Conservation (phyloP, 2,329 filamentous ascomycete genomes). For the Gyromitra esculenta region DNA sequence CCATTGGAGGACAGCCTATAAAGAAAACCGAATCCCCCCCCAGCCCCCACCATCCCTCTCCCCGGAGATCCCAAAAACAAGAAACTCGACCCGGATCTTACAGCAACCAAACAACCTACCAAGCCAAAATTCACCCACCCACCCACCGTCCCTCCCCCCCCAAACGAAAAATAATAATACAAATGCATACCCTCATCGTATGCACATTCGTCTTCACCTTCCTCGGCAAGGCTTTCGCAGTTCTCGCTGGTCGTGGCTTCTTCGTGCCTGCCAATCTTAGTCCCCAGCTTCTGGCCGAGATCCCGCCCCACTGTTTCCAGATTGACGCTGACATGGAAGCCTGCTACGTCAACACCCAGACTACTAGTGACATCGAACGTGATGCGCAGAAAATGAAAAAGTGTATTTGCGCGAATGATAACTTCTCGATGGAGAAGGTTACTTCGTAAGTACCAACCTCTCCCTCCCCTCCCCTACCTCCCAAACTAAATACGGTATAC, state of each 20-base stretch:
- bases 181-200: not conserved
- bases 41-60: not conserved
- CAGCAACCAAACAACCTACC: not conserved
- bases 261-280: constrained; percentile 16
- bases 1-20: not conserved
- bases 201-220: constrained; percentile 5
- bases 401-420: constrained; percentile 23
- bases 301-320: constrained; percentile 24
- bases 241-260: constrained; percentile 9
- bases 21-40: not conserved
- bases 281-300: constrained; percentile 1
- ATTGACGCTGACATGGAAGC: constrained; percentile 17
- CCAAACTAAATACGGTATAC: not conserved
- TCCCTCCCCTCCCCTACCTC: not conserved
- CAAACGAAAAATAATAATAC: not conserved
- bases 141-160: not conserved
- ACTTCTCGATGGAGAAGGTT: constrained; percentile 27
- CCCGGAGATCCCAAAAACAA: not conserved
- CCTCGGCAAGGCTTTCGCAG: not conserved
- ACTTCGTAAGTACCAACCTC: constrained; percentile 6
- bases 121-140: not conserved
- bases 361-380: not conserved
- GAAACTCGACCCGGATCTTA: constrained; percentile 10
- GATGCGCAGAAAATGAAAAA: constrained; percentile 1
- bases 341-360: constrained; percentile 24